Percentiles rank a stretch among this genome's conserved stretches.
Evolutionary conservation across 1,284 basidiomycete species (phyloP).

Genomic region (Trametes versicolor): DNA sequence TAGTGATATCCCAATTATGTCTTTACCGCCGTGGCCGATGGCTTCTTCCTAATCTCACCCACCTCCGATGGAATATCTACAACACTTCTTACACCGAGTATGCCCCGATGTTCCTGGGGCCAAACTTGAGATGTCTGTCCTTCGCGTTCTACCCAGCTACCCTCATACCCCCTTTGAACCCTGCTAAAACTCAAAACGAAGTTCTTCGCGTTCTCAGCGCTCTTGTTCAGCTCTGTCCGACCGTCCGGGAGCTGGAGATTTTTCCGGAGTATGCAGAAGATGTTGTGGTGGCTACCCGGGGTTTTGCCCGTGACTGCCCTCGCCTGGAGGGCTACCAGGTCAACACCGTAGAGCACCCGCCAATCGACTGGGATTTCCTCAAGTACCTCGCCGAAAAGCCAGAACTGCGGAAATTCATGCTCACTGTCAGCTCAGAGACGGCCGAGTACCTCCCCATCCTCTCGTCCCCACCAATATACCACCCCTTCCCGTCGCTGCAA

Average conservation of each 20-base stretch:
- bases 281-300: background rate
- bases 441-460: background rate
- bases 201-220: background rate
- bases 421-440: background rate
- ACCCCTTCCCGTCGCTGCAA: slow-evolving; percentile 2
- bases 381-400: background rate
- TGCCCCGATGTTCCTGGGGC: background rate
- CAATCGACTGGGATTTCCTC: background rate
- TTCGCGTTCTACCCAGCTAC: background rate
- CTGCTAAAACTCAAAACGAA: background rate
- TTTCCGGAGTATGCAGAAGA: background rate
- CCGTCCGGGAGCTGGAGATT: background rate
- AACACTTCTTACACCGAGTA: background rate
- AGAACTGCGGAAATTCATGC: background rate
- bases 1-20: background rate
- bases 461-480: background rate
- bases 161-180: background rate
- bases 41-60: slow-evolving; percentile 5
- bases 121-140: background rate
- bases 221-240: background rate
- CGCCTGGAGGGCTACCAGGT: background rate
- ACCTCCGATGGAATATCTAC: background rate
- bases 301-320: background rate
- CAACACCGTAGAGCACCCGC: background rate
- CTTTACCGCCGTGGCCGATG: background rate